phyloP scores from a whole-genome alignment of 1,139 yeast genomes.

The Yamadazyma jaroonii region DNA sequence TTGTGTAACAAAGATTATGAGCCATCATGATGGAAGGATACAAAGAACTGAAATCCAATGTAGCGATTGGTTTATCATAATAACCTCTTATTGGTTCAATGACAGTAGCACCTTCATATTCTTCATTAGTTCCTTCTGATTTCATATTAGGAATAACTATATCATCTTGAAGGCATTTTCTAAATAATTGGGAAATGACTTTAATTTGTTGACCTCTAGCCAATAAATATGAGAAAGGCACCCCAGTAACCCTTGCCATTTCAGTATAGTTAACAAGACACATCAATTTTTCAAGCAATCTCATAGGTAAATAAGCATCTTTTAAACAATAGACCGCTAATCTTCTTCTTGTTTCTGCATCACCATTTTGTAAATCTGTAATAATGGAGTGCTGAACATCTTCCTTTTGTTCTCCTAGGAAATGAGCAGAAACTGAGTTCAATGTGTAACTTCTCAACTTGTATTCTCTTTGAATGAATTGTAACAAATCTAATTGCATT shows the following conservation, averaged over 20 bases:
- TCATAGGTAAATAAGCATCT: conserved; percentile 88
- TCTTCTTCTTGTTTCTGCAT: conserved; percentile 86
- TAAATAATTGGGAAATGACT: conserved; percentile 89
- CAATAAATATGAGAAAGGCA: conserved; percentile 86
- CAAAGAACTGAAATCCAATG: conserved; percentile 94
- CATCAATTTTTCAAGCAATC: conserved; percentile 90
- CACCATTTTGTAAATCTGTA: conserved; percentile 92
- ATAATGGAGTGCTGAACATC: conserved; percentile 97
- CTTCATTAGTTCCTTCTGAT: conserved; percentile 80
- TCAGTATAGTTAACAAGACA: conserved; percentile 95
- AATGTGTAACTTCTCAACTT: conserved; percentile 91
- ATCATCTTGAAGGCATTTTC: conserved; percentile 84
- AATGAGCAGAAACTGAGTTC: conserved; percentile 94
- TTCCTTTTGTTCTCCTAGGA: conserved; percentile 93
- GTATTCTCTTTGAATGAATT: conserved; percentile 91
- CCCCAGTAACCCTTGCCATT: conserved; percentile 99
- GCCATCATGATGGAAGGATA: conserved; percentile 99
- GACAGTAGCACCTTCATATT: conserved; percentile 98
- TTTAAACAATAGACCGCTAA: conserved; percentile 96
- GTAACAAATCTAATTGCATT: conserved; percentile 90
- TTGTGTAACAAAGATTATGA: conserved; percentile 93
- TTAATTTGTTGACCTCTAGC: conserved; percentile 97
- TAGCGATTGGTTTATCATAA: conserved; percentile 95
- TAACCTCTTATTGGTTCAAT: conserved; percentile 95
- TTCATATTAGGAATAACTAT: conserved; percentile 89